phyloP scores from a whole-genome alignment of 257 asterid genomes.

The Scutellaria barbata region DNA sequence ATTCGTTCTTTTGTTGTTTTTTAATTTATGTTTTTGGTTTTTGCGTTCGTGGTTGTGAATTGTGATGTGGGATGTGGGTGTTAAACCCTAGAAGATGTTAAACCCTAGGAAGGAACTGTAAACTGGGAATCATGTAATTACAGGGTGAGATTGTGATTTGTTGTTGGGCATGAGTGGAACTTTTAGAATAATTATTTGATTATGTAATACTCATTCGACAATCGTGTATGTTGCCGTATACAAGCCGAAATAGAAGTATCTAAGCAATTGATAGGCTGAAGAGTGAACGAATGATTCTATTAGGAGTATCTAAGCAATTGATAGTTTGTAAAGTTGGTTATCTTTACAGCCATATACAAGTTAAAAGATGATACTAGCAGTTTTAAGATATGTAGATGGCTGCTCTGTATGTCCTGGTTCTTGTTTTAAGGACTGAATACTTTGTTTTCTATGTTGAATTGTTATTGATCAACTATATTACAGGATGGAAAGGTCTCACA shows the following conservation, averaged over 20 bases:
- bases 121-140: slow-evolving; percentile 11
- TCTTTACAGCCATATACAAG: background rate
- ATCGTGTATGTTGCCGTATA: background rate
- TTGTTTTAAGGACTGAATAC: background rate
- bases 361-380: background rate
- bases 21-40: background rate
- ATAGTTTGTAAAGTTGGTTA: background rate
- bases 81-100: slow-evolving; percentile 35
- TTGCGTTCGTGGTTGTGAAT: background rate
- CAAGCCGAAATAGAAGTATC: background rate
- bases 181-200: background rate
- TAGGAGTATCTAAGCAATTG: background rate
- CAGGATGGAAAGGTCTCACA: slow-evolving; percentile 96
- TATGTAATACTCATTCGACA: background rate
- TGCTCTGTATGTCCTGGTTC: background rate
- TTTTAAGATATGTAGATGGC: background rate
- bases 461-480: slow-evolving; percentile 24
- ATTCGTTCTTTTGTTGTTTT: background rate
- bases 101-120: slow-evolving; percentile 29
- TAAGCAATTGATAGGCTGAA: background rate
- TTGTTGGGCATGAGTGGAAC: background rate
- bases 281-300: background rate
- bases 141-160: background rate
- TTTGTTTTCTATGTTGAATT: background rate
- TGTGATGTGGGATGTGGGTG: slow-evolving; percentile 12